Evolutionary conservation across 192 early-diverging fungal genomes (phyloP), one percentile per base, ranked within the genome.

Genomic region (Dissophora globulifera): DNA sequence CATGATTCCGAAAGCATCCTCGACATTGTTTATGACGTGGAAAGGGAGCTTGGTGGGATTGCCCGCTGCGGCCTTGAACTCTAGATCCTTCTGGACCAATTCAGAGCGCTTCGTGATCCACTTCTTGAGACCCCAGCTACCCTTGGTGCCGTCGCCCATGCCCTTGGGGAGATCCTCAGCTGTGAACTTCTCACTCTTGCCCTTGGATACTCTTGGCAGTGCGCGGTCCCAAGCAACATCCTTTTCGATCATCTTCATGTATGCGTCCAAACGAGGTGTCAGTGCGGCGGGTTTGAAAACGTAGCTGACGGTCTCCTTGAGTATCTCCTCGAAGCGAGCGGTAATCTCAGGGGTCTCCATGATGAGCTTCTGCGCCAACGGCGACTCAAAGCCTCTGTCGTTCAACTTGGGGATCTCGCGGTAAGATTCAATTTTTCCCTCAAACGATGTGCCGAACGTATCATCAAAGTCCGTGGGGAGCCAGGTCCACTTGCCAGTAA

Each of bases 391-490:
- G 1, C 69, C 69, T 0, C 47, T 29, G 0, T 22, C 41, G 32
- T 78, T 70, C 17, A 58, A 40, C 20, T 81, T 79, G 0, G 82
- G 49, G 4, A 75, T 69, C 5, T 38, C 53, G 31, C 57, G 55
- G 48, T 66, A 60, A 27, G 71, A 59, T 23, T 49, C 60, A 30
- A 83, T 33, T 9, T 58, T 61, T 15, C 43, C 56, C 1, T 69
- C 49, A n/a, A 62, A 64, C 16, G 67, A 68, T n/a, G 50, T 68
- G 11, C 82, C 79, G 52, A 79, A 81, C 17, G 76, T 79, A 30
- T 79, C 76, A 23, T 84, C 82, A 41, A 81, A 84, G 38, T 81
- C 82, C 4, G 68, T 78, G 2, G 82, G 72, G 12, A 84, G 61
- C 27, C 72, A 70, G 13, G 57, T 74, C 79, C 79, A 84, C 30